These are phyloP conservation scores for Colletotrichum tanaceti DNA, from an alignment of 2,329 filamentous ascomycete species.

Conservation along the genomic window DNA sequence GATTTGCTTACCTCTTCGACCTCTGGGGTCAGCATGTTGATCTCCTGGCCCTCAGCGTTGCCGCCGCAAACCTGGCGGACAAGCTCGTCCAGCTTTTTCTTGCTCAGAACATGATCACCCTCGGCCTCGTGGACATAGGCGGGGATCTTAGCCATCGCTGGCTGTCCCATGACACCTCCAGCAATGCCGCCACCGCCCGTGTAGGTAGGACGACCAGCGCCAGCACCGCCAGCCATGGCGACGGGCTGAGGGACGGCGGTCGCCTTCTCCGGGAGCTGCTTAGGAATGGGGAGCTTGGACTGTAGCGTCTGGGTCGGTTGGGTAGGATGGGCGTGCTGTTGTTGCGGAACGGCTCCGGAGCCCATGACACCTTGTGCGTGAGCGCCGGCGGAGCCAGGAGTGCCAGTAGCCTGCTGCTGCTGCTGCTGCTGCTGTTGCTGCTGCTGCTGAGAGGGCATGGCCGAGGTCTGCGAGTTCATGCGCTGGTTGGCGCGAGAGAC, in stretches of 20 bases:
- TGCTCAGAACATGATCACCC: slow-evolving; percentile 92
- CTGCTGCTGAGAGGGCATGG: slow-evolving; percentile 48
- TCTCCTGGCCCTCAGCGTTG: slow-evolving; percentile 76
- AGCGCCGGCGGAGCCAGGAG: slow-evolving; percentile 47
- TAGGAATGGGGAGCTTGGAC: slow-evolving; percentile 83
- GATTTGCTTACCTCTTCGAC: slow-evolving; percentile 85
- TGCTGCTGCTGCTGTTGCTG: slow-evolving; percentile 19
- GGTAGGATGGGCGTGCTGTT: slow-evolving; percentile 63
- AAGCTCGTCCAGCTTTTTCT: slow-evolving; percentile 96
- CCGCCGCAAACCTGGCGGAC: slow-evolving; percentile 93
- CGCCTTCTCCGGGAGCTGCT: slow-evolving; percentile 76
- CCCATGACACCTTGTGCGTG: slow-evolving; percentile 50
- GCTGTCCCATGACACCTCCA: slow-evolving; percentile 87
- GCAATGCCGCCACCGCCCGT: slow-evolving; percentile 80
- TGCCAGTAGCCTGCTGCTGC: slow-evolving; percentile 42
- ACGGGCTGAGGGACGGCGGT: slow-evolving; percentile 80
- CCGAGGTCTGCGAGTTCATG: slow-evolving; percentile 44
- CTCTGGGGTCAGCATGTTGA: slow-evolving; percentile 85
- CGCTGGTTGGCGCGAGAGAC: slow-evolving; percentile 61
- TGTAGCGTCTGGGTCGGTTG: slow-evolving; percentile 56
- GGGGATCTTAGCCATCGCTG: slow-evolving; percentile 83
- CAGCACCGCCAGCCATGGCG: slow-evolving; percentile 69
- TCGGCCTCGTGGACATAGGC: slow-evolving; percentile 90
- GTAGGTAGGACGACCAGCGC: slow-evolving; percentile 82
- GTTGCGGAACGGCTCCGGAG: slow-evolving; percentile 49